Evolutionary conservation across 768 basidiomycete species (phyloP).

Genomic region (Suillus subalutaceus): DNA sequence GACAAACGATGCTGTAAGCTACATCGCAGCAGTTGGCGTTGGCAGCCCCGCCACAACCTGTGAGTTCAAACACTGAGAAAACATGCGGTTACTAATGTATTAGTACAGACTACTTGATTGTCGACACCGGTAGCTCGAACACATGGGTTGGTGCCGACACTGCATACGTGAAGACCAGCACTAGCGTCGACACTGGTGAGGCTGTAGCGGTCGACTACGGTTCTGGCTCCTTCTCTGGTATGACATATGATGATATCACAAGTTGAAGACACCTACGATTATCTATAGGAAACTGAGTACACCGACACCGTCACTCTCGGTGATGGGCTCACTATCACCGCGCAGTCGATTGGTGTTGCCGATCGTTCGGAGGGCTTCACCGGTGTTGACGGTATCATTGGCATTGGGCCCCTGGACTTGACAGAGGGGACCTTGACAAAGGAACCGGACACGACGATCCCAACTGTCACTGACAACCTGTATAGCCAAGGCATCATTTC

Average conservation of each 20-base stretch:
- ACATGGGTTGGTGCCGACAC: conserved; percentile 66
- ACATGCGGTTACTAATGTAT: conserved; percentile 2
- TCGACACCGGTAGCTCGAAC: conserved; percentile 69
- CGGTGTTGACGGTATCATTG: conserved; percentile 66
- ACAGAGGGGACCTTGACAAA: conserved; percentile 43
- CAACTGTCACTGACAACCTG: conserved; percentile 62
- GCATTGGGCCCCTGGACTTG: conserved; percentile 62
- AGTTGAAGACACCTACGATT: neutral
- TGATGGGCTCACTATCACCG: conserved; percentile 47
- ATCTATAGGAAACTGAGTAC: conserved; percentile 44
- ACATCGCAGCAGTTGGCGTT: conserved; percentile 46
- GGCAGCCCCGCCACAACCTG: conserved; percentile 59
- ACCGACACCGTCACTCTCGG: conserved; percentile 59
- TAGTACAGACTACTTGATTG: conserved; percentile 50
- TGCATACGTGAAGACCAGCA: conserved; percentile 49
- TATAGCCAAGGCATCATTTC: conserved; percentile 44
- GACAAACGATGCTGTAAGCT: conserved; percentile 43
- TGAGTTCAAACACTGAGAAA: conserved; percentile 26
- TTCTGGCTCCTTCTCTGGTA: conserved; percentile 63
- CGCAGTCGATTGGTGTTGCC: conserved; percentile 71
- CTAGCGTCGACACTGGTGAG: conserved; percentile 48
- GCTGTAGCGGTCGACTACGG: conserved; percentile 62
- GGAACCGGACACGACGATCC: conserved; percentile 33
- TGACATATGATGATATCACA: conserved; percentile 26
- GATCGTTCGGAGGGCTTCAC: conserved; percentile 42